phyloP scores from a whole-genome alignment of 2,329 filamentous ascomycete genomes.

The Ceratocystiopsis sp. region DNA sequence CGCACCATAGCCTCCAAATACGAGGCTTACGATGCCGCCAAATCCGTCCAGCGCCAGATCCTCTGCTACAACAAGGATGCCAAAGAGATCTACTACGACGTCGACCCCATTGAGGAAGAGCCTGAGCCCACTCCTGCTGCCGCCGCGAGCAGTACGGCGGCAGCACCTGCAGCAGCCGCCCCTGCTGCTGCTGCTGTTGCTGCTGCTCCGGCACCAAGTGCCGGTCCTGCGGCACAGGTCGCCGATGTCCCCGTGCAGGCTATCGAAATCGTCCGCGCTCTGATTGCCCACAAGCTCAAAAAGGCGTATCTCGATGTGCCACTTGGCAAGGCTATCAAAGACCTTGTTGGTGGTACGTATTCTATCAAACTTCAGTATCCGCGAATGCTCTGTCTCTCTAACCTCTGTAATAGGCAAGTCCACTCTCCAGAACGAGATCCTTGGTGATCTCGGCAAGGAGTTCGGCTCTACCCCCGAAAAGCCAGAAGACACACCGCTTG shows the following conservation, averaged over 20 bases:
- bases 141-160: slow-evolving; percentile 28
- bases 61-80: slow-evolving; percentile 99
- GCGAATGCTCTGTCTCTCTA: too few relatives aligned
- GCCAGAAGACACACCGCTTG: slow-evolving; percentile 90
- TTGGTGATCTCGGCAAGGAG: slow-evolving; percentile 94
- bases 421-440: slow-evolving; percentile 94
- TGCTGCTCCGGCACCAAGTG: slow-evolving; percentile 46
- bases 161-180: slow-evolving; percentile 38
- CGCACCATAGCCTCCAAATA: slow-evolving; percentile 92
- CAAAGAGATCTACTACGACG: slow-evolving; percentile 98
- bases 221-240: slow-evolving; percentile 75
- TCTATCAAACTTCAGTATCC: slow-evolving; percentile 7
- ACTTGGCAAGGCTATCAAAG: slow-evolving; percentile 92
- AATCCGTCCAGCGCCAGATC: slow-evolving; percentile 91
- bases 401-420: slow-evolving; percentile 57
- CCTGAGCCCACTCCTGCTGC: slow-evolving; percentile 33
- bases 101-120: slow-evolving; percentile 88
- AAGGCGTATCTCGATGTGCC: slow-evolving; percentile 80
- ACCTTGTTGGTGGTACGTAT: slow-evolving; percentile 83
- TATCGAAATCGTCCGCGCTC: slow-evolving; percentile 70
- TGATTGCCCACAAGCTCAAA: slow-evolving; percentile 96
- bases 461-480: slow-evolving; percentile 97
- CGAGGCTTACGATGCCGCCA: slow-evolving; percentile 94
- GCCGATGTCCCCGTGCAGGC: slow-evolving; percentile 77
- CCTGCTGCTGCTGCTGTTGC: slow-evolving; percentile 37